These are phyloP conservation scores for Coix lacrymajobi DNA, from an alignment of 176 grass and related monocot genomes.

Conservation along the genomic window DNA sequence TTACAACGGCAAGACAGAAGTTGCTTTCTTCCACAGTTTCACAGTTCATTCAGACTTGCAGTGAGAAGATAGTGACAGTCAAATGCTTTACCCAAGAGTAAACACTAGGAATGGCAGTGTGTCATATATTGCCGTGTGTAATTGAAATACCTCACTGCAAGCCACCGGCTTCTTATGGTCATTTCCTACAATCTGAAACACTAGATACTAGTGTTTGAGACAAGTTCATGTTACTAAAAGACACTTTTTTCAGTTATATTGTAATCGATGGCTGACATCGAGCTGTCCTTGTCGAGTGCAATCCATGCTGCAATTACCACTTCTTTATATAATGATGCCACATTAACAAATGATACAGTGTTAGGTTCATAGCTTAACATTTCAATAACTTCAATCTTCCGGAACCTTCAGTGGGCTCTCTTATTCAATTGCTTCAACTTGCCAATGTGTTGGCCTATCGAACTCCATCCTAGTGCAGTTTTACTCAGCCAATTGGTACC, in stretches of 20 bases:
- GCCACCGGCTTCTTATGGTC: neutral
- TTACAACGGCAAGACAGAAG: neutral
- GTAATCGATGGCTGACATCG: neutral
- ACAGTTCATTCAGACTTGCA: neutral
- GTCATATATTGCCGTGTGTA: neutral
- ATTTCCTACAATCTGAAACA: neutral
- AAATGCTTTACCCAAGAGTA: neutral
- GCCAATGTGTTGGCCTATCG: neutral
- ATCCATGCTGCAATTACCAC: neutral
- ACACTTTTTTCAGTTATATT: neutral
- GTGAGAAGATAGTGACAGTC: neutral
- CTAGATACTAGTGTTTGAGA: neutral
- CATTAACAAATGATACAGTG: neutral
- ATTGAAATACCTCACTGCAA: neutral
- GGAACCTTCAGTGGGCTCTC: neutral
- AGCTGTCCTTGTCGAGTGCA: slow-evolving; percentile 5
- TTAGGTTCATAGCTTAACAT: neutral
- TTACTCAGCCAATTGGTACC: neutral
- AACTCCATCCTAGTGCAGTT: neutral
- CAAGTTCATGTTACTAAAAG: slow-evolving; percentile 6
- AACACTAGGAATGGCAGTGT: neutral
- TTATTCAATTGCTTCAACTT: neutral
- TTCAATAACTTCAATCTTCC: neutral
- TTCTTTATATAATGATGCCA: neutral
- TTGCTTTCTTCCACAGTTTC: neutral